Base-by-base conservation (phyloP, 2,329 filamentous ascomycete species). In the Trichoderma polysporum region DNA sequence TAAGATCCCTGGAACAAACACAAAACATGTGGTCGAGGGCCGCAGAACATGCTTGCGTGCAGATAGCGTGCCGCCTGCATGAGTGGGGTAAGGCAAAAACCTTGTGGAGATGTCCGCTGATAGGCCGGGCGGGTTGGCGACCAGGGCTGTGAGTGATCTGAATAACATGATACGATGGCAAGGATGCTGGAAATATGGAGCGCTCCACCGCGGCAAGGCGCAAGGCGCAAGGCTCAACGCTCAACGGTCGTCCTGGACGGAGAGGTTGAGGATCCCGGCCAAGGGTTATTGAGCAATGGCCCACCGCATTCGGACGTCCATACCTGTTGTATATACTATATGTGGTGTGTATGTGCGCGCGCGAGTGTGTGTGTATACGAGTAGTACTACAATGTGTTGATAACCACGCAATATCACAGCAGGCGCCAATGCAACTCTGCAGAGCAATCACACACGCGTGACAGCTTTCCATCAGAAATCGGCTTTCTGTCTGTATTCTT, bases 1-100 rank as follows among this genome's bases (percentile, higher is more conserved):
- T 54, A 52, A 63, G 66, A 68, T 58, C 61, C 35, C 60, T 58
- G 27, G 39, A 15, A 19, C 27, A 31, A 19, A 15, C 49, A 45
- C 22, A 29, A 61, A 50, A 61, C 58, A 61, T 61, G 62, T 59
- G 50, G 52, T 64, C 31, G 22, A 50, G 19, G 62, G 66, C 60
- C 66, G 68, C 63, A 68, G 54, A 61, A 60, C 67, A 68, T 68
- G 50, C 50, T 63, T 57, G 37, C 66, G 33, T 67, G 66, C 66
- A 67, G 53, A 59, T 60, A 66, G 47, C 63, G 63, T 67, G 58
- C 57, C 41, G 66, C 66, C 31, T 67, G 66, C 66, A 63, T 47
- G 52, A 35, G 58, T 50, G 53, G 66, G 49, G 35, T 22, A n/a
- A 19, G 39, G 25, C 17, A 52, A 29, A 54, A 54, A 41, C 35